These are phyloP conservation scores for Entomortierella chlamydospora DNA, from an alignment of 192 early-diverging fungal genomes.

Conservation along the genomic window DNA sequence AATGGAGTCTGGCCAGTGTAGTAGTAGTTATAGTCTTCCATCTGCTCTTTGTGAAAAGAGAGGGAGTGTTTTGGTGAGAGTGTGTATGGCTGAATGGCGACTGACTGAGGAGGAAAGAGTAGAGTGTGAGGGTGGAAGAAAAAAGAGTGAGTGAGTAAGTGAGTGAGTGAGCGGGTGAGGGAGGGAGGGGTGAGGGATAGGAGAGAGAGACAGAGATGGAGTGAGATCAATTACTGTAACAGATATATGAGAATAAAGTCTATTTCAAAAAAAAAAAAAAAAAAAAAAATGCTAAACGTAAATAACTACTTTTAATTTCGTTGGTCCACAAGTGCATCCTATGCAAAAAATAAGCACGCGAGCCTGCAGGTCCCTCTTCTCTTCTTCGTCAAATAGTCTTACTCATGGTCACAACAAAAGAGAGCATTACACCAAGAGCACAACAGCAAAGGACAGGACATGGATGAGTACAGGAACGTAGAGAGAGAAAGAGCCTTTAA, in stretches of 20 bases:
- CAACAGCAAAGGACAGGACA: too few species aligned
- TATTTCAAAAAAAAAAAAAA: too few species aligned
- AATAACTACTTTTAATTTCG: too few species aligned
- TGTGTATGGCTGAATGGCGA: slow-evolving; percentile 6
- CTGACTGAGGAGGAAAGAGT: background rate
- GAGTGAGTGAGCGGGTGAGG: background rate
- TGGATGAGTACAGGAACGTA: too few species aligned
- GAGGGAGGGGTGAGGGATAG: background rate
- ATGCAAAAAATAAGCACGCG: too few species aligned
- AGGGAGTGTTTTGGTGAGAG: slow-evolving; percentile 23
- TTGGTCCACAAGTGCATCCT: too few species aligned
- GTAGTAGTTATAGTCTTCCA: slow-evolving; percentile 47
- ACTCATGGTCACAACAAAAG: too few species aligned
- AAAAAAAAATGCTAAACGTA: too few species aligned
- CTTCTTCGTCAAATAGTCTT: too few species aligned
- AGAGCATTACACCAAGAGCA: too few species aligned
- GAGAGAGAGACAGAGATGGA: background rate
- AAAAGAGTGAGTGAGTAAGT: background rate
- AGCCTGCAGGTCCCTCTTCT: too few species aligned
- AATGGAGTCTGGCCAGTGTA: slow-evolving; percentile 52
- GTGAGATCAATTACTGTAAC: background rate
- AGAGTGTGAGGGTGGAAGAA: background rate
- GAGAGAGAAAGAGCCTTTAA: background rate
- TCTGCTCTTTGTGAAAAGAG: slow-evolving; percentile 48
- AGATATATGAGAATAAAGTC: too few species aligned